phyloP scores from a whole-genome alignment of 345 rosid genomes.

The Sonneratia alba region DNA sequence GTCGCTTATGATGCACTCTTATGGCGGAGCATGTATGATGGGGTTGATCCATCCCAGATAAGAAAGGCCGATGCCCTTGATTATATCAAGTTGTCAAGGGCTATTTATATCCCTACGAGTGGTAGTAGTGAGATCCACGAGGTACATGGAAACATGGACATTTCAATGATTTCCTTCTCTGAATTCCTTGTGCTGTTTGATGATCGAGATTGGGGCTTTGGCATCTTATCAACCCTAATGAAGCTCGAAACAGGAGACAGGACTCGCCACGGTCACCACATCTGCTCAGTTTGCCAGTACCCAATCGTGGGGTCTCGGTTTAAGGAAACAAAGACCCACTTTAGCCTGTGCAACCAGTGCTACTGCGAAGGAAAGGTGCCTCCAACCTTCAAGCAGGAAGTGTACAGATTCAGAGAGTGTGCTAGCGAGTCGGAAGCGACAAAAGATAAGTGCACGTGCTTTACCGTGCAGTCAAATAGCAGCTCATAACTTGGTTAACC shows the following conservation, averaged over 20 bases:
- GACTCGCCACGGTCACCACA: constrained; percentile 62
- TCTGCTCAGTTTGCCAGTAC: constrained; percentile 80
- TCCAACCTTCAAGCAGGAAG: constrained; percentile 55
- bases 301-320: constrained; percentile 85
- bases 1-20: constrained; percentile 76
- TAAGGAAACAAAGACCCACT: constrained; percentile 75
- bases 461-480: constrained; percentile 45
- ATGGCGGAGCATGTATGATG: constrained; percentile 82
- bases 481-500: constrained; percentile 29
- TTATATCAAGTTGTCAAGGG: constrained; percentile 64
- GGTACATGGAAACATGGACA: constrained; percentile 55
- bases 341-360: constrained; percentile 83
- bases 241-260: constrained; percentile 84
- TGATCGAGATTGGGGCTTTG: constrained; percentile 88
- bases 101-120: constrained; percentile 60
- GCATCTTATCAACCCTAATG: constrained; percentile 64
- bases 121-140: constrained; percentile 63
- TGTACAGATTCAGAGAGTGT: constrained; percentile 73
- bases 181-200: constrained; percentile 82
- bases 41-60: constrained; percentile 45
- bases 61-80: constrained; percentile 48
- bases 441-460: constrained; percentile 84
- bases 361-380: constrained; percentile 95
- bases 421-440: constrained; percentile 59
- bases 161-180: constrained; percentile 51